Evolutionary conservation across 2,329 filamentous ascomycete genomes (phyloP), one percentile per base, ranked within the genome.

Genomic region (Xylariaceae sp.): DNA sequence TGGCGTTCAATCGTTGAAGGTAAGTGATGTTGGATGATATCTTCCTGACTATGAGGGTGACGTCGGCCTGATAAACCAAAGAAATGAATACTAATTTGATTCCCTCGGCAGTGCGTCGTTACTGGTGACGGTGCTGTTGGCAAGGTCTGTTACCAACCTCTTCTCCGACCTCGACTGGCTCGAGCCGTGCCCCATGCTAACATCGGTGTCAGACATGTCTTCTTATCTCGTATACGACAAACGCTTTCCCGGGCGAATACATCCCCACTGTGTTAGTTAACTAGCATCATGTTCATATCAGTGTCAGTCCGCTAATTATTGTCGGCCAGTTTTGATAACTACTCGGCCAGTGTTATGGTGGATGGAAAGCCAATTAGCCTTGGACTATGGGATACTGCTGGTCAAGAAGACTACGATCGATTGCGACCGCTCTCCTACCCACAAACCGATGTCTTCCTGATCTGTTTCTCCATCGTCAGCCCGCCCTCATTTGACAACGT

Each of bases 171-270:
- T 48, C 44, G 42, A 57, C 40, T 57, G 45, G 50, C 37, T 56
- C 59, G 58, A 64, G 51, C 41, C 48, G 26, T 50, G 54, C 52
- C 40, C 50, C 54, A 65, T 53, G 60, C 73, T 75, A 67, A 75
- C 70, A 46, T 51, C 37, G 20, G 43, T 46, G 44, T 52, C 60
- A 97, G 93, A 99, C 95, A 83, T 99, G 95, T 82, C 88, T 99
- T 58, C 88, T 99, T 70, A 99, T 99, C 75, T 98, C 93, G 50
- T 99, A 99, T 81, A 98, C 95, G 63, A 99, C 95, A 63, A 99
- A 98, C 81, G 95, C 95, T 65, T 99, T 99, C 76, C 95, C 95
- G n/a, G 95, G 95, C 76, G 95, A 99, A 83, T 99, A 99, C 78
- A 98, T 99, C 69, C 95, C 95, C 66, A 99, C 95, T 69, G 95